Base-by-base conservation (phyloP, 164 flowering plant genomes). In the Amborella trichopoda region DNA sequence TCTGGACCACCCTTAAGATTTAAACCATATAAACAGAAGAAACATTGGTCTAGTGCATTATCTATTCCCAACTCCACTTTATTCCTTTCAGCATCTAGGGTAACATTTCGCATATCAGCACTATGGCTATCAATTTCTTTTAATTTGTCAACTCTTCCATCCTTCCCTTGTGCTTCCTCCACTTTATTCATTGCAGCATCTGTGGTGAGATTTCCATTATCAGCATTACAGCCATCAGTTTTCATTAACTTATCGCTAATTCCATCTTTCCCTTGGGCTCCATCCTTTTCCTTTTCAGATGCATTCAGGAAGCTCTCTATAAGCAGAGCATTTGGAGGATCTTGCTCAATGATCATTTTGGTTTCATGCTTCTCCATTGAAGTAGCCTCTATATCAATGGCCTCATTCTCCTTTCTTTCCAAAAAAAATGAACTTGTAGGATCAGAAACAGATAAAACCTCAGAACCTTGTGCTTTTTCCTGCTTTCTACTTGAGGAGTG, bases 11-110 rank as follows among this genome's bases (percentile, higher is more conserved):
- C 78, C 60, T 89, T 71, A 28, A 91, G 90, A 69, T 91, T 78
- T 52, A 91, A 73, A 61, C 99, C 96, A 75, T 91, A 91, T 57
- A 91, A 67, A 66, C 99, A 91, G 75, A 80, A 78, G 69, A 91
- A 91, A 53, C 96, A 75, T 63, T 91, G 99, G 68, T 91, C 85
- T 59, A 91, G 60, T 24, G 96, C 95, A 70, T 62, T 73, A 40
- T 87, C 95, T 57, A 91, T 82, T 53, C 59, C 76, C 48, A 67
- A 62, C 68, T 87, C 96, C 50, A 80, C 81, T 50, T 82, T 90
- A 49, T 78, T 80, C 53, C 59, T 73, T 57, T 85, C 97, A 58
- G 68, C 78, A 40, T 78, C 95, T 18, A 62, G 43, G 61, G 68
- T 64, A 41, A 65, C 74, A 53, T 49, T 36, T 24, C 26, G 65